These are phyloP conservation scores for Eutypella sp. DNA, from an alignment of 2,329 filamentous ascomycete genomes.

Conservation along the genomic window DNA sequence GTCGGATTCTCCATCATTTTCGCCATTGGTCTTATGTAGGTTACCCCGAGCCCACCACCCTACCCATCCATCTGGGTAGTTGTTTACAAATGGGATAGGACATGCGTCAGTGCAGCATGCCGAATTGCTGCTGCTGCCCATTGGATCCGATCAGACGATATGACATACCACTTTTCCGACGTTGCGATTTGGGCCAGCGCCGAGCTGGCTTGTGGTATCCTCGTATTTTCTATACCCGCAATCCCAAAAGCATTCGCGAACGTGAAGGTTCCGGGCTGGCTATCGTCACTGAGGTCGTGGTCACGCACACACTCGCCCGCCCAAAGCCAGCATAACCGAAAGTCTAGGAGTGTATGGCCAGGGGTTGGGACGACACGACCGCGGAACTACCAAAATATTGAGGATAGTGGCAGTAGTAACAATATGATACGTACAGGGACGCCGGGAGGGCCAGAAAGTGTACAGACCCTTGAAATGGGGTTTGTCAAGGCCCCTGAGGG, in stretches of 20 bases:
- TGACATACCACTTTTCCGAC: conserved; percentile 8
- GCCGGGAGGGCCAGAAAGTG: no score
- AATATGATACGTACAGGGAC: no score
- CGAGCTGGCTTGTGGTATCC: conserved; percentile 9
- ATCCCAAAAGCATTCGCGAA: conserved; percentile 3
- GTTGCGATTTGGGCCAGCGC: conserved; percentile 9
- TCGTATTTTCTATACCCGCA: conserved; percentile 6
- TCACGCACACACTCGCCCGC: not conserved
- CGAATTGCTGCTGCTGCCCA: conserved; percentile 1
- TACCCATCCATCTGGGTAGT: not conserved
- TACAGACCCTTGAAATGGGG: no score
- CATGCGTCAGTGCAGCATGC: conserved; percentile 3
- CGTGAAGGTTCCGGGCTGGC: not conserved
- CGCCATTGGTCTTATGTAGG: not conserved
- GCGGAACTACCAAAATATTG: not conserved
- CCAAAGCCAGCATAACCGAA: not conserved
- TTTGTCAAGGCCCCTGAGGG: no score
- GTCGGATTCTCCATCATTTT: not conserved
- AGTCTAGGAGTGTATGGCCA: not conserved
- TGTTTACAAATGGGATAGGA: not conserved
- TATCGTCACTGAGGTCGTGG: not conserved
- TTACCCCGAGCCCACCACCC: not conserved
- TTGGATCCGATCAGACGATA: conserved; percentile 6
- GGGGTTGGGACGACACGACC: not conserved
- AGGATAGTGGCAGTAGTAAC: no score